Conservation (phyloP, 148 eudicot genomes). For the Spergularia bocconei region DNA sequence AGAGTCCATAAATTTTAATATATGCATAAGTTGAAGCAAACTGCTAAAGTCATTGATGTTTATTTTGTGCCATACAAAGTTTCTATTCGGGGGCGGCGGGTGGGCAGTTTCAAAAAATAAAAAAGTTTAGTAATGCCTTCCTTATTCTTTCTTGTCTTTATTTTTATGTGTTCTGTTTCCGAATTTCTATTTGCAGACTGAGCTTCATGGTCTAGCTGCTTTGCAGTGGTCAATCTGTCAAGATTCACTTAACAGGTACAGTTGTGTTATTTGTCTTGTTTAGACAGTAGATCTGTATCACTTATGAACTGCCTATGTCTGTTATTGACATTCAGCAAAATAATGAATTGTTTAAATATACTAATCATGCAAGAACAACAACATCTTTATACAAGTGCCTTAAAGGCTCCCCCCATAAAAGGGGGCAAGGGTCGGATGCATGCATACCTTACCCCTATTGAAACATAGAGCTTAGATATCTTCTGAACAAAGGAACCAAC, state of each 20-base stretch:
- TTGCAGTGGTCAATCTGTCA: conserved; percentile 92
- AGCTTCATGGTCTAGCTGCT: conserved; percentile 91
- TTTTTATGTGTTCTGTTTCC: neutral
- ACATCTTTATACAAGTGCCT: no score
- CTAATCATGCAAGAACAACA: neutral
- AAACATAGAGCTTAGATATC: no score
- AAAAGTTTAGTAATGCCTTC: neutral
- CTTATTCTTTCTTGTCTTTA: neutral
- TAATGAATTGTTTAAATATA: neutral
- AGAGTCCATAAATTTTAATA: no score
- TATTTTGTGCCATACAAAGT: no score
- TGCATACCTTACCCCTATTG: no score
- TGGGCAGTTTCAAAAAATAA: neutral
- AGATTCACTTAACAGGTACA: conserved; percentile 74
- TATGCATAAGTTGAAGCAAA: no score
- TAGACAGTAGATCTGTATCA: neutral
- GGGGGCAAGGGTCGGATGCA: no score
- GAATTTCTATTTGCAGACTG: conserved; percentile 48
- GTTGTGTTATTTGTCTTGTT: conserved; percentile 9
- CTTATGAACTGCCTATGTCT: neutral
- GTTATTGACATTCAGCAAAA: neutral
- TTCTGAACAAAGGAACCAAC: no score
- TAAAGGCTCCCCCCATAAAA: no score
- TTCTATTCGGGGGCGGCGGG: no score
- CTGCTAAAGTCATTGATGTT: no score